These are phyloP conservation scores for Fusarium marasasianum DNA, from an alignment of 2,329 filamentous ascomycete species.

Conservation along the genomic window DNA sequence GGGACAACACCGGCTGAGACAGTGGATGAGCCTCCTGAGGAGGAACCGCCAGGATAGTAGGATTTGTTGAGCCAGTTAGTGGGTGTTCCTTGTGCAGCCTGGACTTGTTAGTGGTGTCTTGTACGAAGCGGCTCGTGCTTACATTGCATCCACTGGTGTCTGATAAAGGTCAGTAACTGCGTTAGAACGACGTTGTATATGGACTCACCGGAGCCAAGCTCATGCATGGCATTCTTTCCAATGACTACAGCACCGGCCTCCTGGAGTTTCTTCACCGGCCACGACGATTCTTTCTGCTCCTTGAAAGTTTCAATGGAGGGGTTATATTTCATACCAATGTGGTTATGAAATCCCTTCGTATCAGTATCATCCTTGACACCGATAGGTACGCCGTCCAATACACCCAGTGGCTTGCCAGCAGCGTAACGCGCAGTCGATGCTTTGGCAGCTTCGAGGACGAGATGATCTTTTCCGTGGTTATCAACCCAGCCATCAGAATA, in stretches of 20 bases:
- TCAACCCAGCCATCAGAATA: conserved; percentile 81
- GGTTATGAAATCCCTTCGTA: conserved; percentile 74
- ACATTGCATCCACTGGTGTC: conserved; percentile 87
- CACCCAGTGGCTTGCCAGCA: conserved; percentile 69
- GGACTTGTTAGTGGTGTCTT: conserved; percentile 50
- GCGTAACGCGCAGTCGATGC: conserved; percentile 79
- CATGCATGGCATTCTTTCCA: conserved; percentile 83
- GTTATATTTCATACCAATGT: conserved; percentile 70
- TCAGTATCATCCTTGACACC: conserved; percentile 85
- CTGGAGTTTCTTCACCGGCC: conserved; percentile 76
- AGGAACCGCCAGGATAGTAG: conserved; percentile 85
- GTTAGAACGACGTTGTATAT: neutral
- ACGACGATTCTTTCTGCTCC: conserved; percentile 66
- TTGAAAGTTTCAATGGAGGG: conserved; percentile 62
- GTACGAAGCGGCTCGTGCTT: conserved; percentile 25
- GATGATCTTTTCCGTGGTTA: conserved; percentile 63
- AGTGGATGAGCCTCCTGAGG: conserved; percentile 78
- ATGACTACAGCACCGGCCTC: conserved; percentile 79
- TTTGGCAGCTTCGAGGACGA: conserved; percentile 72
- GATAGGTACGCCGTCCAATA: conserved; percentile 84
- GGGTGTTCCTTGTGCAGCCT: conserved; percentile 75
- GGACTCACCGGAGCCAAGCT: conserved; percentile 73
- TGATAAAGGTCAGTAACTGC: conserved; percentile 34
- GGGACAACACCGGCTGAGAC: conserved; percentile 77
- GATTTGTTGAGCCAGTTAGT: conserved; percentile 78